Evolutionary conservation across 2,329 filamentous ascomycete genomes (phyloP), one percentile per base, ranked within the genome.

Genomic region (Macrophomina pseudophaseolina): DNA sequence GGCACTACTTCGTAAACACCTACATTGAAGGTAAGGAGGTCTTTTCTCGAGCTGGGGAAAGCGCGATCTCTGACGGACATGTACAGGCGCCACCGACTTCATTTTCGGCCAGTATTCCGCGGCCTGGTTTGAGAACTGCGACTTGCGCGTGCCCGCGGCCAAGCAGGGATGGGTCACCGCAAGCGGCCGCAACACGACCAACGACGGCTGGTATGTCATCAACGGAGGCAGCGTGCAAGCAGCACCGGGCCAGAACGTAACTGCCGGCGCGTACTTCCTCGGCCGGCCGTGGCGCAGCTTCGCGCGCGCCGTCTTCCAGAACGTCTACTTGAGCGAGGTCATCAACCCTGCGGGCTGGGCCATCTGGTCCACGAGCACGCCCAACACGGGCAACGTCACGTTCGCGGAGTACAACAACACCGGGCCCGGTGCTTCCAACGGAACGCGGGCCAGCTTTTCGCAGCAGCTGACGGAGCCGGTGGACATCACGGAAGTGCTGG

Each of bases 311-410:
- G 75, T 79, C 4, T 80, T 84, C 71, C 83, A 85, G 72, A 74
- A 79, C 56, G 84, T 82, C 0, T 73, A 74, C 35, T 76, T 90
- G 74, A 80, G 79, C 5, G 74, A 78, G 30, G 85, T 88, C 18
- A 81, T 90, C 69, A 86, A 87, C 70, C 68, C 80, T 0, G 83
- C 82, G 0, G 87, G 87, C 0, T 89, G 88, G 87, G 73, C 8
- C 75, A 74, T 48, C 5, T 56, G 49, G 63, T 28, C 30, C 74
- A 84, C 49, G 2, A 12, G n/a, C 46, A 82, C 88, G 1, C 74
- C 53, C 35, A n/a, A 60, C 28, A 51, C 67, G 59, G 35, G 67
- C 60, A n/a, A 68, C 56, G 64, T 64, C 23, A 56, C 51, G 12
- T 65, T 58, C 32, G 63, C 38, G 8, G 87, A 89, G 77, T 88